Conservation (phyloP, 441 rosid genomes). For the Croton laevigatus region DNA sequence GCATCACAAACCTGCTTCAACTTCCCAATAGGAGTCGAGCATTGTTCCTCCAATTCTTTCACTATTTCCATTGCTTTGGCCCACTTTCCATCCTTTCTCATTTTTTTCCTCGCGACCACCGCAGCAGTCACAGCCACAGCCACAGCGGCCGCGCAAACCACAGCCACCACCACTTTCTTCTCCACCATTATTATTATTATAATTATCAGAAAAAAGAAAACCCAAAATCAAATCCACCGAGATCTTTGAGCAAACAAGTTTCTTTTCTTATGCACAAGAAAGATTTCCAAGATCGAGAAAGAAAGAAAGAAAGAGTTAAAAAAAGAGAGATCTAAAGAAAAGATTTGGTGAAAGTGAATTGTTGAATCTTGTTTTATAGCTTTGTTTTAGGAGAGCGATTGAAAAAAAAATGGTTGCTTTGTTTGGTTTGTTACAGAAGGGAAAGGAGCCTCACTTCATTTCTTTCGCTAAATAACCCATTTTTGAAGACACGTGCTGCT, state of each 20-base stretch:
- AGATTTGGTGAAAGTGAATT: neutral
- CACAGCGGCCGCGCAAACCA: constrained; percentile 54
- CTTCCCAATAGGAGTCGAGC: constrained; percentile 65
- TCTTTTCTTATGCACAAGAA: neutral
- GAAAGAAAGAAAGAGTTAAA: constrained; percentile 3
- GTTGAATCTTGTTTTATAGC: neutral
- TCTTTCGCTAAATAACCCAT: neutral
- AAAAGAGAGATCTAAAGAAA: neutral
- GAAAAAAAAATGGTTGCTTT: neutral
- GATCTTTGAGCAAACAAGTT: constrained; percentile 3
- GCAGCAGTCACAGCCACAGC: constrained; percentile 65
- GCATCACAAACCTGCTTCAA: constrained; percentile 84
- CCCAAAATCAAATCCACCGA: constrained; percentile 2
- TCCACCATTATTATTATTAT: constrained; percentile 19
- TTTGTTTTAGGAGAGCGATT: neutral
- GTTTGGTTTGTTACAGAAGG: neutral
- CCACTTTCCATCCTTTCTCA: constrained; percentile 61
- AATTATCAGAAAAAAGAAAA: constrained; percentile 18
- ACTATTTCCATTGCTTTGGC: constrained; percentile 58
- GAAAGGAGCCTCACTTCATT: neutral
- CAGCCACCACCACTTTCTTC: constrained; percentile 63
- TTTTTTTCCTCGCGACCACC: constrained; percentile 44
- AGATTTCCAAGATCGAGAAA: constrained; percentile 5
- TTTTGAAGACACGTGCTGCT: neutral
- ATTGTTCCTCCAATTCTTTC: constrained; percentile 72